phyloP scores from a whole-genome alignment of 2,329 filamentous ascomycete genomes.

The Hymenoscyphus linearis region DNA sequence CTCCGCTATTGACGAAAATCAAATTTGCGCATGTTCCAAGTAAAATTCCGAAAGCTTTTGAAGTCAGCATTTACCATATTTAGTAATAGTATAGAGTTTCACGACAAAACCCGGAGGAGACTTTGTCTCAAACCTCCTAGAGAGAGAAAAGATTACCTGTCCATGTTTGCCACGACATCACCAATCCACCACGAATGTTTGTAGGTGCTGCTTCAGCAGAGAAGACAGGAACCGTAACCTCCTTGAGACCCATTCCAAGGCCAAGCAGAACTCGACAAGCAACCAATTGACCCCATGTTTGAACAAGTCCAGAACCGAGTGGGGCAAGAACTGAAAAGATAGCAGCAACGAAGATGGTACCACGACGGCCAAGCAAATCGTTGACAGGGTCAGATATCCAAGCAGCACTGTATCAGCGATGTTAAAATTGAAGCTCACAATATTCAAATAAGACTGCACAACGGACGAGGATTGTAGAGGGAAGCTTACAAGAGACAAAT shows the following conservation, averaged over 20 bases:
- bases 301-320: conserved; percentile 52
- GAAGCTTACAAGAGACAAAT: conserved; percentile 38
- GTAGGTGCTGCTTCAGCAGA: conserved; percentile 50
- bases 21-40: conserved; percentile 37
- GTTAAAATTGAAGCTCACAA: conserved; percentile 28
- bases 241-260: conserved; percentile 55
- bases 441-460: too few relatives aligned
- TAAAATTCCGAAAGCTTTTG: conserved; percentile 58
- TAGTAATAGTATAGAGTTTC: too few relatives aligned
- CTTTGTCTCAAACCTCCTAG: too few relatives aligned
- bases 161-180: conserved; percentile 66
- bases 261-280: conserved; percentile 50
- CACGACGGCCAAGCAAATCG: conserved; percentile 57
- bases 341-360: conserved; percentile 70
- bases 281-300: conserved; percentile 54
- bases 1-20: conserved; percentile 47
- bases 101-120: too few relatives aligned
- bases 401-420: conserved; percentile 44
- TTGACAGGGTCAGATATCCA: conserved; percentile 65
- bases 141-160: background rate
- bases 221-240: conserved; percentile 43
- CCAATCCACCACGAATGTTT: conserved; percentile 54
- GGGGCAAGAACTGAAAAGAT: conserved; percentile 49
- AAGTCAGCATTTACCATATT: conserved; percentile 36
- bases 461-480: background rate